phyloP scores from a whole-genome alignment of 208 protist genomes.

The Leishmania arabica region DNA sequence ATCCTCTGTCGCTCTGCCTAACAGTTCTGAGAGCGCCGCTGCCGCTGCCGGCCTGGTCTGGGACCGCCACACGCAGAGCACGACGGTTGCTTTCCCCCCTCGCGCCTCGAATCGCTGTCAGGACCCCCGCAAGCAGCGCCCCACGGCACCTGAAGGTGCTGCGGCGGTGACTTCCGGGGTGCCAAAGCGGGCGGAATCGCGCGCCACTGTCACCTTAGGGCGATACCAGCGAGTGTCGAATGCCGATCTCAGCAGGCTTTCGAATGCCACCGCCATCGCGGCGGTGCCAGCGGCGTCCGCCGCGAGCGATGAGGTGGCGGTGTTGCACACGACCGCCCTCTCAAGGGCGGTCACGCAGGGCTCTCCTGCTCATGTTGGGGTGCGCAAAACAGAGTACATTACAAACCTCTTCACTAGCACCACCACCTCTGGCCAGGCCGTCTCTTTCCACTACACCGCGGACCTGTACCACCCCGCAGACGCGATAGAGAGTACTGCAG shows the following conservation, averaged over 20 bases:
- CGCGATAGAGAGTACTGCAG: not conserved
- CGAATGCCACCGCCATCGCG: not conserved
- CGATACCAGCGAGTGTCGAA: conserved; percentile 17
- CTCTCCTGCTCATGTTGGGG: conserved; percentile 11
- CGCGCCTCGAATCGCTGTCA: not conserved
- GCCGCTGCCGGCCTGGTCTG: not conserved
- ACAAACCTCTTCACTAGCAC: conserved; percentile 30
- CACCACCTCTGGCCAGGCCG: conserved; percentile 21
- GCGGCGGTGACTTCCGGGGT: not conserved
- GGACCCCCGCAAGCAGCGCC: not conserved
- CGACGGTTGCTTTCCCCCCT: not conserved
- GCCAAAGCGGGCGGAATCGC: conserved; percentile 13
- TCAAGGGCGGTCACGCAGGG: conserved; percentile 9
- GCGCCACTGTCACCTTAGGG: not conserved
- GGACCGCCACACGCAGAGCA: not conserved
- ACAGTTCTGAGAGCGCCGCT: not conserved
- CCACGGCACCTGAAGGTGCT: not conserved
- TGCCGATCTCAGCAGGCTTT: conserved; percentile 5
- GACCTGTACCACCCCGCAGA: not conserved
- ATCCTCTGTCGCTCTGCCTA: not conserved
- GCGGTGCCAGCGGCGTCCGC: not conserved
- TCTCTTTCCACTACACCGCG: conserved; percentile 32
- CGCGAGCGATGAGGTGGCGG: not conserved
- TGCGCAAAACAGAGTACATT: conserved; percentile 33
- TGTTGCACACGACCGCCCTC: not conserved